phyloP scores from a whole-genome alignment of 2,329 filamentous ascomycete species.

The Microdochium paspali region DNA sequence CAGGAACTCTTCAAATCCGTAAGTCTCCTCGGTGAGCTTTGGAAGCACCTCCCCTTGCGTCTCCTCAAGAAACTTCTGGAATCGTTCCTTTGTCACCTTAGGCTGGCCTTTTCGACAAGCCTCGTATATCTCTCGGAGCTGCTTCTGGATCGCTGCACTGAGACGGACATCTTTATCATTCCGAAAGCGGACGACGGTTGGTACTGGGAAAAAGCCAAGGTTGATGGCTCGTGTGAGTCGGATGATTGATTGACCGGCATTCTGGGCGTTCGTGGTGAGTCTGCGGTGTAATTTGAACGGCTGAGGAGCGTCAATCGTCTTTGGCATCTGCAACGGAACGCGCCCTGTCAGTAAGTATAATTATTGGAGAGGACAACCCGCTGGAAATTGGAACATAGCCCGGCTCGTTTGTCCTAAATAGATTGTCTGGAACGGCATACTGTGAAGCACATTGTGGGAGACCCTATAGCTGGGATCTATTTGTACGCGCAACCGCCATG shows the following conservation, averaged over 20 bases:
- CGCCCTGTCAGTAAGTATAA: neutral
- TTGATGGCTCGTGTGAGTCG: slow-evolving; percentile 20
- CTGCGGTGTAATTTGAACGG: slow-evolving; percentile 9
- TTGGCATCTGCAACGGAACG: neutral
- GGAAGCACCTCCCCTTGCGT: slow-evolving; percentile 35
- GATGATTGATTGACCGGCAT: slow-evolving; percentile 17
- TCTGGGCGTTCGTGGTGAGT: slow-evolving; percentile 15
- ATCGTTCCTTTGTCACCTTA: slow-evolving; percentile 25
- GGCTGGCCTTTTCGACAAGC: slow-evolving; percentile 26
- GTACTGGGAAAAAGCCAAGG: slow-evolving; percentile 17
- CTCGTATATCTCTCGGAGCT: slow-evolving; percentile 38
- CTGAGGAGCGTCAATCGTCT: neutral
- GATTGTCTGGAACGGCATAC: neutral
- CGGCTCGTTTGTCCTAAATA: too few species aligned
- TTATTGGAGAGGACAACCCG: neutral
- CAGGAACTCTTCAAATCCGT: slow-evolving; percentile 39
- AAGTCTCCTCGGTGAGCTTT: slow-evolving; percentile 27
- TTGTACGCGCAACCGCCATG: neutral
- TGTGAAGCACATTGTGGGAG: neutral
- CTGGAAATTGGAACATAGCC: too few species aligned
- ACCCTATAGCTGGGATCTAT: neutral
- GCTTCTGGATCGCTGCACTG: slow-evolving; percentile 36
- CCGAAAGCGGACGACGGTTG: slow-evolving; percentile 17
- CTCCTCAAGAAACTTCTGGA: slow-evolving; percentile 38
- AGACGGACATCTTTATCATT: slow-evolving; percentile 26